Evolutionary conservation across 2,329 filamentous ascomycete genomes (phyloP), one percentile per base, ranked within the genome.

Genomic region (Colletotrichum kahawae): DNA sequence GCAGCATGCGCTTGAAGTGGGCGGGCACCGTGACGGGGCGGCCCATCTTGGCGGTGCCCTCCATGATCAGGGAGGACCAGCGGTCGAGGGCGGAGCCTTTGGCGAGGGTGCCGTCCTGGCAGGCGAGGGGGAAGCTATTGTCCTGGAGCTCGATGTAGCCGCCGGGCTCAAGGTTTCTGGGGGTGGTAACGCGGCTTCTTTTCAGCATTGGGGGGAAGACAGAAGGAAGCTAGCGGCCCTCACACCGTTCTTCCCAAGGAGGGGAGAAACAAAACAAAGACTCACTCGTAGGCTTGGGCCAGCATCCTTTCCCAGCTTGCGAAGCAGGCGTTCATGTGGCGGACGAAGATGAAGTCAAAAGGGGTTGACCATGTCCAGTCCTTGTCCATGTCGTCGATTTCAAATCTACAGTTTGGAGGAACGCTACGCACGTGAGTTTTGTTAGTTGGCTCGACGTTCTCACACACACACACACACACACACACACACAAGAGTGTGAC

Each of bases 331-430:
- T 31, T 48, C 14, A 72, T 59, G 10, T 29, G 24, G 2, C 70
- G 54, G 27, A 33, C 29, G 14, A 67, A 67, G 27, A 72, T 62
- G 67, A 81, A 84, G 70, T 85, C 84, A 34, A 84, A 84, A 3
- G 78, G 77, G 4, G 70, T 59, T 9, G 76, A 67, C 43, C 77
- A 84, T 2, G 80, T 80, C 84, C 84, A 86, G 29, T 79, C 77
- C 54, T 80, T 77, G 27, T 83, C 82, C 2, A 79, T 70, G 70
- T 85, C 83, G 71, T 85, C 83, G 70, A 85, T 78, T 60, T 85
- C 83, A 75, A 89, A 89, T 7, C 78, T 78, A 57, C 87, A 82
- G 70, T 89, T 89, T 0, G 85, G 83, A 1, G 87, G 87, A 5
- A 87, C 84, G 66, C 78, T 80, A 8, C n/a, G 29, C 71, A 67